Evolutionary conservation across 2,329 filamentous ascomycete species (phyloP).

Genomic region (Colletotrichum orbiculare): DNA sequence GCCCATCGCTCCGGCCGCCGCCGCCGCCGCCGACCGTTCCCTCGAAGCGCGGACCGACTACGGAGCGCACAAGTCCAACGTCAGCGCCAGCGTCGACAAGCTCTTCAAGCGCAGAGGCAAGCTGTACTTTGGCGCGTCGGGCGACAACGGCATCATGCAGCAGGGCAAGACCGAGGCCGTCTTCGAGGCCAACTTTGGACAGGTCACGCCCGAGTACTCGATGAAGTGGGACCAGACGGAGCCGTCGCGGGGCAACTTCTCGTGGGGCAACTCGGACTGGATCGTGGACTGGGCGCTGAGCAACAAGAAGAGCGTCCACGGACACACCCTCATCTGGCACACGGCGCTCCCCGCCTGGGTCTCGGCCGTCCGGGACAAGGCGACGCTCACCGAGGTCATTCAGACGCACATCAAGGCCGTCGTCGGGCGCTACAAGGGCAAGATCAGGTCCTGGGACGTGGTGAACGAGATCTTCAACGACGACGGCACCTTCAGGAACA

Average conservation of each 20-base stretch:
- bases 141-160: conserved; percentile 64
- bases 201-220: conserved; percentile 75
- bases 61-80: conserved; percentile 36
- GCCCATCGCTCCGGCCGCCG: conserved; percentile 39
- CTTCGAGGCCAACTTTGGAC: conserved; percentile 71
- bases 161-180: conserved; percentile 62
- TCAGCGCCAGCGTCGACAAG: conserved; percentile 62
- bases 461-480: conserved; percentile 74
- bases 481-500: conserved; percentile 66
- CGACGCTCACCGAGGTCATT: conserved; percentile 65
- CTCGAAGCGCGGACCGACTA: conserved; percentile 59
- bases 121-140: conserved; percentile 70
- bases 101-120: conserved; percentile 72
- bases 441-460: conserved; percentile 72
- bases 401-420: conserved; percentile 70
- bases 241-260: conserved; percentile 61
- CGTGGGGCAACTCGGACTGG: conserved; percentile 65
- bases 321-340: conserved; percentile 76
- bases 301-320: conserved; percentile 69
- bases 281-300: conserved; percentile 66
- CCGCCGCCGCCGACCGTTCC: neutral
- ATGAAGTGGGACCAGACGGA: conserved; percentile 76
- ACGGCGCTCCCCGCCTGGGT: conserved; percentile 70
- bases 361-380: conserved; percentile 61
- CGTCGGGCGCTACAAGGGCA: conserved; percentile 70